Conservation (phyloP, 495 filamentous ascomycete genomes). For the Aspergillus biplanus region DNA sequence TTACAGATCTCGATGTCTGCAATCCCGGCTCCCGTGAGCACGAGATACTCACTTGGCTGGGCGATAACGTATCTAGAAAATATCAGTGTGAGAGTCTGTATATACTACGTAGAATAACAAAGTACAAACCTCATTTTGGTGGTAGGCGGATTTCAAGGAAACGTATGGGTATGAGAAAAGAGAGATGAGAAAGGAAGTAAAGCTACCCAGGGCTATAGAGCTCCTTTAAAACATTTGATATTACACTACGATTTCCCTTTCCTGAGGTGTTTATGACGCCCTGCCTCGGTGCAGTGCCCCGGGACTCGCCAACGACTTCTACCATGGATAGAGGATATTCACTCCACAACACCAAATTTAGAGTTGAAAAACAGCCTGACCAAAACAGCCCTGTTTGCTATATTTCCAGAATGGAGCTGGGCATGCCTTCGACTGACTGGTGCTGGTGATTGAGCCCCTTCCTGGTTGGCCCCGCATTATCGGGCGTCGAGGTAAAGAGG, state of each 20-base stretch:
- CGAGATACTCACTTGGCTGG: slow-evolving; percentile 64
- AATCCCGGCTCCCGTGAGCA: slow-evolving; percentile 78
- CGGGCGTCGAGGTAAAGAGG: neutral
- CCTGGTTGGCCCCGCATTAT: neutral
- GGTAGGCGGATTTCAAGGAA: neutral
- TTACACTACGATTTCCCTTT: neutral
- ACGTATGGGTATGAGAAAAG: neutral
- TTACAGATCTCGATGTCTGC: slow-evolving; percentile 72
- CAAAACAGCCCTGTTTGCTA: neutral
- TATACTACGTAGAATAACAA: neutral
- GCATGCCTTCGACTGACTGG: no score
- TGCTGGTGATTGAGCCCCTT: no score
- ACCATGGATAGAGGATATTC: neutral
- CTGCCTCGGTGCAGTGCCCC: neutral
- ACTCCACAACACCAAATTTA: neutral
- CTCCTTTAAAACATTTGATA: neutral
- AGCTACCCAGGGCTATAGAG: neutral
- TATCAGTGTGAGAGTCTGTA: neutral
- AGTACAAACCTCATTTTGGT: slow-evolving; percentile 19
- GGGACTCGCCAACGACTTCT: neutral
- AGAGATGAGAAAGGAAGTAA: neutral
- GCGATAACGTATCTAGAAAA: slow-evolving; percentile 36
- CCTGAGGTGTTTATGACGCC: neutral
- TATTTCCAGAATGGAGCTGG: neutral
- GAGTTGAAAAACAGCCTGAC: neutral